A percentile compares a stretch with the other conserved stretches of the same genome.
These are phyloP conservation scores for Chlorella sp. DNA, from an alignment of 139 green algal species.

Conservation along the genomic window DNA sequence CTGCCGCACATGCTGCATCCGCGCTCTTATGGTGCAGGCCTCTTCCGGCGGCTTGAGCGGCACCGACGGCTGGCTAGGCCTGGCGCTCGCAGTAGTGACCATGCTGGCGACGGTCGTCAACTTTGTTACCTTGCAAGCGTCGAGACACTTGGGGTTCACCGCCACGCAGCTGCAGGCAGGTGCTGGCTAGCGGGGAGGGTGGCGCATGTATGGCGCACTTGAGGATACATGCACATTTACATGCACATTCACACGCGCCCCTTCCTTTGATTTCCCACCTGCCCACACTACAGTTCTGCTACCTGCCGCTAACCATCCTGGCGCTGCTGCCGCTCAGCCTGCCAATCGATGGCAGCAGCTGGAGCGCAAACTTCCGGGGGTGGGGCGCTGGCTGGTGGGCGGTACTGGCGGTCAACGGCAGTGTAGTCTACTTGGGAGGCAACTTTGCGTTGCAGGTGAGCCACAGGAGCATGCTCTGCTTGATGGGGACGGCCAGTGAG, in stretches of 20 bases:
- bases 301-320: background rate
- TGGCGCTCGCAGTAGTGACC: background rate
- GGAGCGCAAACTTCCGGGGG: background rate
- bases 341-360: conserved; percentile 16
- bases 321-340: conserved; percentile 14
- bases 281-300: conserved; percentile 1
- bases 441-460: conserved; percentile 10
- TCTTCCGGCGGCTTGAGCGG: background rate
- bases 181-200: no score
- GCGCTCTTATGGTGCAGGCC: background rate
- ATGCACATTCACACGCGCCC: no score
- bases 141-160: conserved; percentile 7
- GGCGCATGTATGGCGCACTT: no score
- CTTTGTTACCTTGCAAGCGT: conserved; percentile 13
- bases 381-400: conserved; percentile 5
- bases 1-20: no score
- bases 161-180: conserved; percentile 13
- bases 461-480: no score
- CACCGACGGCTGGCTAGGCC: conserved; percentile 16
- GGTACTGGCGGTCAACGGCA: background rate
- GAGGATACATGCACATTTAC: no score
- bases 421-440: background rate
- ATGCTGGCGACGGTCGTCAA: background rate
- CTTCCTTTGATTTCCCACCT: no score
- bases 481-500: no score